Conservation (phyloP, 768 basidiomycete species). For the Tephrocybe sp. region DNA sequence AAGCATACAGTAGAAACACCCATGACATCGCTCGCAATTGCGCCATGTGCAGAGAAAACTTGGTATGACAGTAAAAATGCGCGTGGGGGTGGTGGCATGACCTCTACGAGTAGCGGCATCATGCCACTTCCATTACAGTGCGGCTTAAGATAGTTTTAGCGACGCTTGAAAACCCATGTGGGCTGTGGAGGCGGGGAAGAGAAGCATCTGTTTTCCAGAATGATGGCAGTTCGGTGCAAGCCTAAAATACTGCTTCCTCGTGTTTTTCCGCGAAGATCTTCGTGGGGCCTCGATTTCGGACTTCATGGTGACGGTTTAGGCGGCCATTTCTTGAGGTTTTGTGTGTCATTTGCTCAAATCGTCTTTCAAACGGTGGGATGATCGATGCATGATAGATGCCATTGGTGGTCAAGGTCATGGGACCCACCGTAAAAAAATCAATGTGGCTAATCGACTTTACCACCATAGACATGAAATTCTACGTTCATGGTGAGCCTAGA, state of each 20-base stretch:
- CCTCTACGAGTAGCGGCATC: not conserved
- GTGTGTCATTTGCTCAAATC: not conserved
- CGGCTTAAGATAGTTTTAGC: not conserved
- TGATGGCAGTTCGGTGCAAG: not conserved
- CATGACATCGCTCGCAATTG: constrained; percentile 3
- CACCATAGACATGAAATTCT: too few species aligned
- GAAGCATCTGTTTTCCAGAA: not conserved
- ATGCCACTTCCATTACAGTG: too few species aligned
- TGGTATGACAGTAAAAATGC: not conserved
- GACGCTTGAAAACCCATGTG: not conserved
- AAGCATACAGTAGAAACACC: not conserved
- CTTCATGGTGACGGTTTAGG: not conserved
- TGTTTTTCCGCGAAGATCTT: not conserved
- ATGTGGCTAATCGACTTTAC: too few species aligned
- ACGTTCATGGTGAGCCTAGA: too few species aligned
- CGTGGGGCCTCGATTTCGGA: not conserved
- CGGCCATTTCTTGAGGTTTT: not conserved
- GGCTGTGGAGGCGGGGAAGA: not conserved
- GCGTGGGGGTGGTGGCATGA: constrained; percentile 5
- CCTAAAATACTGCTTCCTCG: not conserved
- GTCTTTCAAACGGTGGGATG: too few species aligned
- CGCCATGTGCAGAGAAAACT: constrained; percentile 4
- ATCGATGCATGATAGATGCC: too few species aligned
- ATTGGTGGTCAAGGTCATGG: too few species aligned
- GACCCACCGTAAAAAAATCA: too few species aligned